Conservation (phyloP, 163 green algal species). For the Scenedesmus sp. region DNA sequence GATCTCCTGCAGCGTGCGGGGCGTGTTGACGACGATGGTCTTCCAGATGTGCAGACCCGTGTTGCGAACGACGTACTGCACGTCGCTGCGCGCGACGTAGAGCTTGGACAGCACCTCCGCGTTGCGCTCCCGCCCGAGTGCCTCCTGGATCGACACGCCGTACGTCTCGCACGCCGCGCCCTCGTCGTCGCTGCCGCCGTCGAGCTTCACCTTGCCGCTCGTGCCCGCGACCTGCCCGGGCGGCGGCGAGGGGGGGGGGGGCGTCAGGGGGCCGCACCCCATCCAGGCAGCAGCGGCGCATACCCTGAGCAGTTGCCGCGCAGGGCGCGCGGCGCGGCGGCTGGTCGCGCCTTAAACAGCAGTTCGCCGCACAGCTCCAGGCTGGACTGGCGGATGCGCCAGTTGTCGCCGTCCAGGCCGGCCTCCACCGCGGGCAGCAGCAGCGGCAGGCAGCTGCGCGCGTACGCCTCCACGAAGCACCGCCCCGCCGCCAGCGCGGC, state of each 20-base stretch:
- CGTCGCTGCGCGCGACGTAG: conserved; percentile 82
- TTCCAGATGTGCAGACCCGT: conserved; percentile 97
- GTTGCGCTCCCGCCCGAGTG: conserved; percentile 61
- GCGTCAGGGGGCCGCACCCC: too few relatives aligned
- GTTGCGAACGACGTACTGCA: conserved; percentile 85
- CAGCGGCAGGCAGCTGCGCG: conserved; percentile 72
- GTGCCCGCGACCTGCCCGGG: conserved; percentile 81
- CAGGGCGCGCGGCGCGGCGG: too few relatives aligned
- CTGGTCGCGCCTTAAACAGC: conserved; percentile 90
- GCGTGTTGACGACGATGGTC: conserved; percentile 98
- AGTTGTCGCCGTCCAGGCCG: conserved; percentile 88
- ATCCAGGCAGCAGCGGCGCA: too few relatives aligned
- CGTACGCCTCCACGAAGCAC: conserved; percentile 87
- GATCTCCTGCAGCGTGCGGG: conserved; percentile 92
- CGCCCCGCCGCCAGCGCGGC: conserved; percentile 84
- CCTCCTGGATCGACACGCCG: conserved; percentile 78
- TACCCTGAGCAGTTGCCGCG: too few relatives aligned
- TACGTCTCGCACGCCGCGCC: conserved; percentile 89
- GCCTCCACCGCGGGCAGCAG: conserved; percentile 95
- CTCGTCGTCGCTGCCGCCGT: conserved; percentile 88
- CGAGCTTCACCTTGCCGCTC: conserved; percentile 85
- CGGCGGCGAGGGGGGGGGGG: not conserved
- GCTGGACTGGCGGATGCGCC: conserved; percentile 95
- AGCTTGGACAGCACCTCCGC: conserved; percentile 61
- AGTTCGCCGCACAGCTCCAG: conserved; percentile 96